Base-by-base conservation (phyloP, 1,139 yeast species). In the Taphrina flavorubra region DNA sequence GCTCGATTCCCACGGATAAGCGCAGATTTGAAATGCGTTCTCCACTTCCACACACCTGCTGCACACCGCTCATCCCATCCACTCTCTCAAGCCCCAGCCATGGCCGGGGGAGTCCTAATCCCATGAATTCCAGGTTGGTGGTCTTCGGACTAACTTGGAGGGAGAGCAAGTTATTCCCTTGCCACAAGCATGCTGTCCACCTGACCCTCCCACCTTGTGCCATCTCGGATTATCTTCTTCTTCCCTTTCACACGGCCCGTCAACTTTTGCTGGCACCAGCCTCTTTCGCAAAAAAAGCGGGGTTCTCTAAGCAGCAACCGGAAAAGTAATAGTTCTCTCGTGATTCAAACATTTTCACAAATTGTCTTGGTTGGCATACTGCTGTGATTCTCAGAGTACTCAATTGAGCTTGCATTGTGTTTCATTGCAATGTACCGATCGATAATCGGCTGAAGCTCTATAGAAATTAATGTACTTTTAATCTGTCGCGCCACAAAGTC, bases 171-270 rank as follows among this genome's bases (percentile, higher is more conserved):
- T 44, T 44, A 14, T 44, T 13, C 47, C 47, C 42, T 6, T 39
- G 31, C 31, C 42, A 39, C 47, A 44, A 7, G 46, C 47, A 44
- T 1, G 2, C 47, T 16, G 8, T 13, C 47, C 18, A n/a, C 47
- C 13, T 8, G 16, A 44, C 47, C n/a, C n/a, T 44, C 47, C 20
- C 5, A 2, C 47, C 2, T 7, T n/a, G 20, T 44, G 47, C 47
- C 47, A 44, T 44, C 47, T 14, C 47, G 47, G 47, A 44, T 44
- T 44, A 44, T 44, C 47, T 44, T 44, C 47, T n/a, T 14, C 16
- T 42, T 7, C 46, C 16, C 16, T 14, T n/a, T n/a, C n/a, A n/a
- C n/a, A n/a, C n/a, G n/a, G n/a, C n/a, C n/a, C n/a, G n/a, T n/a
- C n/a, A 11, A 39, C 11, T 39, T 39, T 4, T 25, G 31, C 31